Evolutionary conservation across 306 rosid species (phyloP).

Genomic region (Lupinus albus): DNA sequence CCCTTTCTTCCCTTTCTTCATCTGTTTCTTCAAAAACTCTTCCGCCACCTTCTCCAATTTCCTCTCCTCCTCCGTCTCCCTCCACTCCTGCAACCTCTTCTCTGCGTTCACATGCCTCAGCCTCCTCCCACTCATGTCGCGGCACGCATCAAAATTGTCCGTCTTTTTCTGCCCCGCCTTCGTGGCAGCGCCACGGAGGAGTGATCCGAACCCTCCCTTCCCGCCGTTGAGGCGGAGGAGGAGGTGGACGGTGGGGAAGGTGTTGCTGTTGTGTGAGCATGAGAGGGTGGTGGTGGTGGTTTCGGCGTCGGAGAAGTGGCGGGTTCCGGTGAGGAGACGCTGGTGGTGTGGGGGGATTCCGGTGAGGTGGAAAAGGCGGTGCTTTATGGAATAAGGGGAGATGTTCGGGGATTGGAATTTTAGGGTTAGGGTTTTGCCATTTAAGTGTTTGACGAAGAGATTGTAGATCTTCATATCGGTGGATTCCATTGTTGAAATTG

Average conservation of each 20-base stretch:
- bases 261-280: slow-evolving; percentile 38
- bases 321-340: slow-evolving; percentile 70
- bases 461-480: slow-evolving; percentile 46
- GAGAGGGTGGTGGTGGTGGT: slow-evolving; percentile 51
- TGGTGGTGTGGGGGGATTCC: slow-evolving; percentile 68
- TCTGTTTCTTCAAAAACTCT: slow-evolving; percentile 70
- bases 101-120: slow-evolving; percentile 95
- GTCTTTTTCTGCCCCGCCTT: slow-evolving; percentile 98
- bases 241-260: slow-evolving; percentile 75
- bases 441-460: slow-evolving; percentile 75
- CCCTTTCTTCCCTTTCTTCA: slow-evolving; percentile 85
- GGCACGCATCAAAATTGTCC: slow-evolving; percentile 88
- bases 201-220: slow-evolving; percentile 95
- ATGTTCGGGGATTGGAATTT: slow-evolving; percentile 57
- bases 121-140: slow-evolving; percentile 97
- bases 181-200: slow-evolving; percentile 89
- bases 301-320: slow-evolving; percentile 47
- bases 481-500: slow-evolving; percentile 49
- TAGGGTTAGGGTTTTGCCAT: slow-evolving; percentile 84
- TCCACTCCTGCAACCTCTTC: slow-evolving; percentile 93
- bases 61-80: slow-evolving; percentile 75
- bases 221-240: slow-evolving; percentile 77
- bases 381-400: slow-evolving; percentile 52
- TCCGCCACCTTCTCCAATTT: slow-evolving; percentile 76
- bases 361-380: slow-evolving; percentile 63